Evolutionary conservation across 495 filamentous ascomycete species (phyloP).

Genomic region (Clavariopsis aquatica): DNA sequence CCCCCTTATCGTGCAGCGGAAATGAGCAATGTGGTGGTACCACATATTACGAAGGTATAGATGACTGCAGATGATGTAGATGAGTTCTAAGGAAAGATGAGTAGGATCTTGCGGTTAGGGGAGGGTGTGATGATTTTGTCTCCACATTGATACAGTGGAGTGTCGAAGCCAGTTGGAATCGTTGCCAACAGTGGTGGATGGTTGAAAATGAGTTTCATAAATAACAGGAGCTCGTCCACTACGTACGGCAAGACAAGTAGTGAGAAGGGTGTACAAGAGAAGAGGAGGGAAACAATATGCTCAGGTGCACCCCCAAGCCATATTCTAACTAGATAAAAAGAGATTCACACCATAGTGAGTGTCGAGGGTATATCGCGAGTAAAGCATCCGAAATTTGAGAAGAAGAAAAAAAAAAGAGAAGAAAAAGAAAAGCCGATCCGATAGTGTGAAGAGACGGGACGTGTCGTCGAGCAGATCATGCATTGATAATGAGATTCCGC

Average conservation of each 20-base stretch:
- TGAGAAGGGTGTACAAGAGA: conserved; percentile 10
- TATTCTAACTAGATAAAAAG: conserved; percentile 3
- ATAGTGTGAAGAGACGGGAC: background rate
- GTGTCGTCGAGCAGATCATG: conserved; percentile 4
- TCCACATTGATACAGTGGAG: too few relatives aligned
- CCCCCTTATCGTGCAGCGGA: too few relatives aligned
- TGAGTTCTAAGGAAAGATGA: too few relatives aligned
- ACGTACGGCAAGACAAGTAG: background rate
- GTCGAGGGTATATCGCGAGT: conserved; percentile 32
- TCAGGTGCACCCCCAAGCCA: background rate
- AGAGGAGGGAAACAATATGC: background rate
- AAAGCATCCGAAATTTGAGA: conserved; percentile 5
- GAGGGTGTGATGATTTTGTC: too few relatives aligned
- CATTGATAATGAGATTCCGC: conserved; percentile 35
- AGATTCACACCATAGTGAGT: conserved; percentile 19
- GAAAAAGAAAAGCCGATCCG: background rate
- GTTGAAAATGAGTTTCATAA: background rate
- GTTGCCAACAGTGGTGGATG: too few relatives aligned
- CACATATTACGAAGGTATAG: too few relatives aligned
- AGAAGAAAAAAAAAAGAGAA: background rate
- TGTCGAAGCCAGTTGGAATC: too few relatives aligned
- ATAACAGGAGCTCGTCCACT: background rate
- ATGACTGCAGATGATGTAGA: too few relatives aligned
- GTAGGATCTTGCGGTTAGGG: too few relatives aligned
- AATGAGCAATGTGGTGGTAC: too few relatives aligned